phyloP scores from a whole-genome alignment of 2,329 filamentous ascomycete species.

The Akanthomyces lecanii region DNA sequence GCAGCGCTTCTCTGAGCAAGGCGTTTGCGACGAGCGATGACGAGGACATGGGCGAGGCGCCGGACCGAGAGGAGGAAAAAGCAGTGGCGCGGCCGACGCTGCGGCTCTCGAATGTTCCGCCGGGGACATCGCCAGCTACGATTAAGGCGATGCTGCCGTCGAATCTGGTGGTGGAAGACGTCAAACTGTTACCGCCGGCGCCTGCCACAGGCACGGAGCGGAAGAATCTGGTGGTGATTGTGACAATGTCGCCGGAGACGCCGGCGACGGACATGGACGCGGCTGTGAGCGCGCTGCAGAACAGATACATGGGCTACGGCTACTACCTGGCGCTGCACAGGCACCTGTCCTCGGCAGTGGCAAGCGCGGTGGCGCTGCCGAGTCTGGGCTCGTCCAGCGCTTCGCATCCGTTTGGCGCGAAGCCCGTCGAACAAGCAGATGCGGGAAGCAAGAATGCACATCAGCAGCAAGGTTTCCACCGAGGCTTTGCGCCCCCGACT shows the following conservation, averaged over 20 bases:
- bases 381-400: slow-evolving; percentile 32
- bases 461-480: slow-evolving; percentile 42
- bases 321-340: slow-evolving; percentile 76
- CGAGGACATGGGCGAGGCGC: slow-evolving; percentile 44
- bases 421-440: slow-evolving; percentile 47
- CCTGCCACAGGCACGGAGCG: slow-evolving; percentile 53
- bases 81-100: slow-evolving; percentile 60
- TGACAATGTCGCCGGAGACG: slow-evolving; percentile 75
- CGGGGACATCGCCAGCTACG: slow-evolving; percentile 53
- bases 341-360: slow-evolving; percentile 73
- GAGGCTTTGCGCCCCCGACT: slow-evolving; percentile 71
- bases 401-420: slow-evolving; percentile 74
- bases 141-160: slow-evolving; percentile 57
- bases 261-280: slow-evolving; percentile 79
- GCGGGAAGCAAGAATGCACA: slow-evolving; percentile 33
- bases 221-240: slow-evolving; percentile 72
- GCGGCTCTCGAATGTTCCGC: slow-evolving; percentile 57
- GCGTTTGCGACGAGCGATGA: slow-evolving; percentile 69
- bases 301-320: slow-evolving; percentile 79
- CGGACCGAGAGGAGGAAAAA: slow-evolving; percentile 49
- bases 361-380: slow-evolving; percentile 38
- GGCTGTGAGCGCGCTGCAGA: slow-evolving; percentile 72
- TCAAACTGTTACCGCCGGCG: slow-evolving; percentile 62
- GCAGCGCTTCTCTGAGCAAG: slow-evolving; percentile 48
- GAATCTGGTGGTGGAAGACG: slow-evolving; percentile 63